These are phyloP conservation scores for Acanthamoeba castellanii DNA, from an alignment of 208 protist genomes.

Conservation along the genomic window DNA sequence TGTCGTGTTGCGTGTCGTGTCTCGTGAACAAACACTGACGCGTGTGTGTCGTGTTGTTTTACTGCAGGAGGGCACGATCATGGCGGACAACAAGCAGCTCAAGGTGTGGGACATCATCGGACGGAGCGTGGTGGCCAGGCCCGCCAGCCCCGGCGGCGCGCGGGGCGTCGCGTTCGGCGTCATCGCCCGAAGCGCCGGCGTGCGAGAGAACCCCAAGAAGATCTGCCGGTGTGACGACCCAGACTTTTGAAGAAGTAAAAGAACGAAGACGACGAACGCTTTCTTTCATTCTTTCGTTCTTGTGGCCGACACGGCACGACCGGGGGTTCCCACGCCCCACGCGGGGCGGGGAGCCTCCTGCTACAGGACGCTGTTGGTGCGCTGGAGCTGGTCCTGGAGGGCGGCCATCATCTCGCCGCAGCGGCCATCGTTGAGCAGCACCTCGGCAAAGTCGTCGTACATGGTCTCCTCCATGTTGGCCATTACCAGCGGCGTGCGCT, in stretches of 20 bases:
- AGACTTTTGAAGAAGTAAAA: not conserved
- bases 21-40: not conserved
- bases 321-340: not conserved
- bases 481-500: conserved; percentile 27
- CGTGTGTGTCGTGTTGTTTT: not conserved
- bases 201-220: conserved; percentile 53
- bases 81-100: conserved; percentile 3
- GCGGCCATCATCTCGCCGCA: conserved; percentile 41
- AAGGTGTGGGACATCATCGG: conserved; percentile 67
- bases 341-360: not conserved
- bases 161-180: not conserved
- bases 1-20: not conserved
- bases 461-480: conserved; percentile 69
- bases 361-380: not conserved
- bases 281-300: too few species aligned
- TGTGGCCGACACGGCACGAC: too few species aligned
- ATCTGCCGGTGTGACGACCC: conserved; percentile 26
- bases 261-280: not conserved
- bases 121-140: not conserved
- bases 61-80: not conserved
- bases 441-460: conserved; percentile 43
- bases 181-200: conserved; percentile 37
- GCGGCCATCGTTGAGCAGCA: conserved; percentile 62
- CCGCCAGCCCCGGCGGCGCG: too few species aligned
- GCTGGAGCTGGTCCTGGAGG: conserved; percentile 18